Evolutionary conservation across 164 flowering plant genomes (phyloP).

Genomic region (Stephania yunnanensis): DNA sequence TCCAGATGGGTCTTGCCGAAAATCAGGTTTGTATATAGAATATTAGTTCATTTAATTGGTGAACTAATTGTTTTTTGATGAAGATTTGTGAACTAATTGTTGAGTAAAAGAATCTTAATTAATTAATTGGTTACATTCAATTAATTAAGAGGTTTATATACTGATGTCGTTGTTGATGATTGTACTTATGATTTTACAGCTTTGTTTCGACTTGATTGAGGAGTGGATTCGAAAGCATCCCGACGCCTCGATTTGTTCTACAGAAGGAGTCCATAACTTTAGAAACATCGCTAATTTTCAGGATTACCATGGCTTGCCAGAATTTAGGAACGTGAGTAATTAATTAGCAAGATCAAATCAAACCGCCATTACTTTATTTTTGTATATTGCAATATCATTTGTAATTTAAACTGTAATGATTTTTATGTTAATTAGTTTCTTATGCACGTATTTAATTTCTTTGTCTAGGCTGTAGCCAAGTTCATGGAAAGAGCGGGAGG

Average conservation of each 20-base stretch:
- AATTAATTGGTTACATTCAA: neutral
- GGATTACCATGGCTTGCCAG: conserved; percentile 80
- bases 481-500: conserved; percentile 80
- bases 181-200: conserved; percentile 36
- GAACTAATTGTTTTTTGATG: too few species aligned
- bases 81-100: too few species aligned
- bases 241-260: conserved; percentile 60
- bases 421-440: too few species aligned
- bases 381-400: too few species aligned
- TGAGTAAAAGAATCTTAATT: neutral
- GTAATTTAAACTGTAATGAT: too few species aligned
- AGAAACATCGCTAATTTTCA: conserved; percentile 64
- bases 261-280: conserved; percentile 52
- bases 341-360: neutral
- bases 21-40: conserved; percentile 19
- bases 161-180: neutral
- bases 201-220: conserved; percentile 54
- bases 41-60: neutral
- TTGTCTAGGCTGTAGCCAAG: conserved; percentile 63
- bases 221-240: conserved; percentile 75
- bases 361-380: too few species aligned
- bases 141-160: neutral
- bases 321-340: conserved; percentile 58
- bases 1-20: conserved; percentile 37
- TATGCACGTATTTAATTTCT: too few species aligned